Evolutionary conservation across 2,329 filamentous ascomycete species (phyloP), one percentile per base, ranked within the genome.

Genomic region (Emericellopsis cladophorae): DNA sequence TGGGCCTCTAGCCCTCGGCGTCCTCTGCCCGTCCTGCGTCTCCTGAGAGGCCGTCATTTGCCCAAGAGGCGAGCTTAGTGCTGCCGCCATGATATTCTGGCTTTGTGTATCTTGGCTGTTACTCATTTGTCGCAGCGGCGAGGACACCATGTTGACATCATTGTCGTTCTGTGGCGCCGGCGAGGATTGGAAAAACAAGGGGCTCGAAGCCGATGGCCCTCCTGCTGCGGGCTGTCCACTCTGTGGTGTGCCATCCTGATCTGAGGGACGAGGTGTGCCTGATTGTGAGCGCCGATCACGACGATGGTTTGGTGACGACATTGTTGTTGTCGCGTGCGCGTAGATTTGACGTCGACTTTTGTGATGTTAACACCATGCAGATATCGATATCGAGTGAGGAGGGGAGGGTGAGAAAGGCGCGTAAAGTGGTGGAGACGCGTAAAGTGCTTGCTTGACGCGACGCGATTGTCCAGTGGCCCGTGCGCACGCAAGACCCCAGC

Each of bases 111-210:
- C 74, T 60, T 77, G 74, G 43, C 64, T 72, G 49, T 73, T 67
- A 44, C 68, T 72, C 64, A 72, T 73, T 53, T 76, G 71, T 45
- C 69, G 61, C 50, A 77, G 53, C 10, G 74, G 74, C 31, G 74
- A 76, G 7, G 72, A 76, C 11, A 65, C 62, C 40, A 65, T 59
- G 36, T 53, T 51, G 33, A 54, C 55, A 7, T 54, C 54, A 26
- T 46, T 56, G 51, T 58, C 50, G 10, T 50, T 51, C 8, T 40
- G 45, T 2, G 56, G 52, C 12, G 52, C 49, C 2, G 66, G 62
- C 7, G 68, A 66, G 3, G 69, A 76, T 51, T 73, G 76, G 60
- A 80, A 93, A 60, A 85, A 84, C 48, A 95, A 70, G 33, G 89
- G 89, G 44, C 88, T 94, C 4, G 87, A 92, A 5, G 76, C 75